Conservation (phyloP, 1,284 basidiomycete genomes). For the Heterobasidion annosum region DNA sequence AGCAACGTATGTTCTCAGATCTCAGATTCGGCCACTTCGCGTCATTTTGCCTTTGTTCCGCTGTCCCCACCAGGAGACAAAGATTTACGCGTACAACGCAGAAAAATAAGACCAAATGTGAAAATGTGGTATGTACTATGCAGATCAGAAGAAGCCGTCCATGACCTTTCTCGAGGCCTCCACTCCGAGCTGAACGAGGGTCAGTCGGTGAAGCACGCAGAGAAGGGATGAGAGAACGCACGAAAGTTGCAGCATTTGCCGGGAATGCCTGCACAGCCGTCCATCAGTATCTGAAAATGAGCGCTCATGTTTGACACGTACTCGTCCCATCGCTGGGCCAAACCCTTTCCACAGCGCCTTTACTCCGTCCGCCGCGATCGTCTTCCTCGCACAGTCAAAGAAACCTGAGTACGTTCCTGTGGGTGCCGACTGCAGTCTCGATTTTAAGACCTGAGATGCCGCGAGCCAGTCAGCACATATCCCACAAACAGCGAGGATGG, state of each 20-base stretch:
- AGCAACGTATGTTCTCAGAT: too few relatives aligned
- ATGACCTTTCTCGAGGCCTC: conserved; percentile 70
- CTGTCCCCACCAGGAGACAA: too few relatives aligned
- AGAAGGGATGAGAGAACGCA: conserved; percentile 32
- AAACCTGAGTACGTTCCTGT: conserved; percentile 93
- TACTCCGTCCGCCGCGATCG: conserved; percentile 87
- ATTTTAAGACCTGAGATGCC: conserved; percentile 78
- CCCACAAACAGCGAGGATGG: neutral
- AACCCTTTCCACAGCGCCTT: conserved; percentile 94
- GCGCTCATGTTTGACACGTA: conserved; percentile 25
- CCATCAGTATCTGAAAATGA: conserved; percentile 5
- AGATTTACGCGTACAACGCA: too few relatives aligned
- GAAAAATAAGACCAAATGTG: neutral
- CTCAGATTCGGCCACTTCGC: too few relatives aligned
- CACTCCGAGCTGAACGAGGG: conserved; percentile 58
- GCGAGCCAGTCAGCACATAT: conserved; percentile 5
- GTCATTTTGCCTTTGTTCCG: too few relatives aligned
- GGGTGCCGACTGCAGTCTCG: conserved; percentile 93
- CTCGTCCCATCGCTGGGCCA: conserved; percentile 92
- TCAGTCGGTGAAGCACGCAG: neutral
- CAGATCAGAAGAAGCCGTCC: conserved; percentile 48
- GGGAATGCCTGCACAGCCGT: conserved; percentile 64
- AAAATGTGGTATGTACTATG: neutral
- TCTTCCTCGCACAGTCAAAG: conserved; percentile 88
- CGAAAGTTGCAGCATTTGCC: conserved; percentile 93